Base-by-base conservation (phyloP, 768 basidiomycete genomes). In the Phylloporus sp. region DNA sequence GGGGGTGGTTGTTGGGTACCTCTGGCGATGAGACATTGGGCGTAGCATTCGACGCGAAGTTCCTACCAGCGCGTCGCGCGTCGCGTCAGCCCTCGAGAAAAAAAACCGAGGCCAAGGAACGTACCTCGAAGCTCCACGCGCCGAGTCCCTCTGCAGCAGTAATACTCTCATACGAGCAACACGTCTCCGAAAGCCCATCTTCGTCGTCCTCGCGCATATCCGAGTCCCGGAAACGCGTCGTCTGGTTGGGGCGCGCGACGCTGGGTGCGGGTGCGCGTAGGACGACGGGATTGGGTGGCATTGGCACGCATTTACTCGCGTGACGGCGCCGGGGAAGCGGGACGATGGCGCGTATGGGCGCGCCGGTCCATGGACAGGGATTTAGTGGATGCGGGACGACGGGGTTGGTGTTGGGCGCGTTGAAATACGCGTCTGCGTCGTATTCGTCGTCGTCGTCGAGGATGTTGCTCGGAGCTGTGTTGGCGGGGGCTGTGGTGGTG, bases 81-180 rank as follows among this genome's bases (percentile, higher is more conserved):
- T n/a, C n/a, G n/a, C n/a, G 5, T 34, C 7, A 56, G 48, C 38
- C 34, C 17, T 18, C 26, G 18, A 32, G 13, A 23, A 33, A 5
- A 27, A 26, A 13, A 2, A 31, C 7, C 22, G 5, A 5, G 6
- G 7, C 7, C 21, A 21, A 9, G 6, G 7, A n/a, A 33, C 50
- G n/a, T n/a, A 60, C 63, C 54, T 64, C 63, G 48, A 64, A 64
- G 47, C 65, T 67, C 58, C 58, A 60, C 0, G 43, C 49, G 0
- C 42, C 15, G 0, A 65, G 58, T 8, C 65, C 63, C 11, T 39
- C 41, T 3, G 48, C 35, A 20, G 65, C 65, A 2, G 54, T 58
- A 49, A 64, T 64, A 15, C 63, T 66, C 60, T 60, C 49, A 24
- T 58, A 63, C 40, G 50, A 38, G 39, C 31, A 54, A 18, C n/a